Evolutionary conservation across 2,329 filamentous ascomycete species (phyloP).

Genomic region (Ophiostoma himal-ulmi): DNA sequence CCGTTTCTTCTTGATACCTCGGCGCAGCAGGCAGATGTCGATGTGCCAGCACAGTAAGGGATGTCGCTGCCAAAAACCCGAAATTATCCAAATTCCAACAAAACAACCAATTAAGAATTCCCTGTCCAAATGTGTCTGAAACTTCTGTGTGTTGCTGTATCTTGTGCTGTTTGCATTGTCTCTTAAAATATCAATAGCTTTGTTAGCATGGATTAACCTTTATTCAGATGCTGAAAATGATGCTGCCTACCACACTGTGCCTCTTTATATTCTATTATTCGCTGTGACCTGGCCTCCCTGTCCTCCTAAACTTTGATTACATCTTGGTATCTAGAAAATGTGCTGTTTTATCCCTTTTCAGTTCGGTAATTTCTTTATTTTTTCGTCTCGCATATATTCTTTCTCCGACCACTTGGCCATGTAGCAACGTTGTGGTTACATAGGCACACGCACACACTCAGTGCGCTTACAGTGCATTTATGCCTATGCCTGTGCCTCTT

Average conservation of each 20-base stretch:
- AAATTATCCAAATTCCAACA: background rate
- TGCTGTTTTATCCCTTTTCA: background rate
- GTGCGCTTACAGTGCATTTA: too few species aligned
- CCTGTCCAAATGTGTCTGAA: background rate
- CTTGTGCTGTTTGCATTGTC: background rate
- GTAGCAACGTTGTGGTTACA: too few species aligned
- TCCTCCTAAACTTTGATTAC: background rate
- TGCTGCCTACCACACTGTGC: background rate
- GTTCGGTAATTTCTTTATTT: background rate
- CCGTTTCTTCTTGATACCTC: conserved; percentile 11
- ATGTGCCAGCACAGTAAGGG: background rate
- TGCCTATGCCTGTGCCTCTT: background rate
- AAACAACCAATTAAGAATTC: background rate
- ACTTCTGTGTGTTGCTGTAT: background rate
- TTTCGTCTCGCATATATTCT: background rate
- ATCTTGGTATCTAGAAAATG: conserved; percentile 3
- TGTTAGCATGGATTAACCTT: background rate
- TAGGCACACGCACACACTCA: too few species aligned
- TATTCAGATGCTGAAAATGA: background rate
- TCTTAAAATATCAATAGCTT: background rate
- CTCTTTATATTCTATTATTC: background rate
- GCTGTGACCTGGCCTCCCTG: background rate
- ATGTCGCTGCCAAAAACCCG: background rate
- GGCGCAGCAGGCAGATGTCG: background rate
- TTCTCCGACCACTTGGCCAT: too few species aligned